Evolutionary conservation across 352 stramenopile genomes (phyloP).

Genomic region (Pythium sukuiense): DNA sequence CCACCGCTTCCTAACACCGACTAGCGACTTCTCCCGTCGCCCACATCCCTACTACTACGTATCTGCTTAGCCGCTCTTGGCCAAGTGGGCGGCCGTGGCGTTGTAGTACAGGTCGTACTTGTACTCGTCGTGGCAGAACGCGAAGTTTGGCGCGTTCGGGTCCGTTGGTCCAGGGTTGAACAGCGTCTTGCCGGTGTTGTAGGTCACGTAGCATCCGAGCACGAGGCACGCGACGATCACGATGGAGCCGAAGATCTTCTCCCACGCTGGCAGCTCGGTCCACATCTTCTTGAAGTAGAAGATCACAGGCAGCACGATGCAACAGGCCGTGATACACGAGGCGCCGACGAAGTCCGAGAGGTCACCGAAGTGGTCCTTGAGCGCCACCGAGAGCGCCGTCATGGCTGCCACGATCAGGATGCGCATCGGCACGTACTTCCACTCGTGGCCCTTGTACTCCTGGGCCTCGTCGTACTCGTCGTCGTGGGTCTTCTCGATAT

Average conservation of each 20-base stretch:
- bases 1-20: too few species aligned
- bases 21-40: too few species aligned
- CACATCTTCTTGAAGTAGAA: background rate
- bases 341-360: background rate
- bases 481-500: background rate
- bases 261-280: background rate
- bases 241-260: background rate
- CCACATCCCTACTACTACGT: too few species aligned
- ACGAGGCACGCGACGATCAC: background rate
- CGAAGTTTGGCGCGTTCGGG: background rate
- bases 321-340: background rate
- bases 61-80: too few species aligned
- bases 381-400: background rate
- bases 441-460: background rate
- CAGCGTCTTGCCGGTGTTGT: background rate
- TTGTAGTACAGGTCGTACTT: background rate
- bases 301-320: background rate
- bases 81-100: too few species aligned
- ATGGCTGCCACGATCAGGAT: background rate
- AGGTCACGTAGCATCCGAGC: background rate
- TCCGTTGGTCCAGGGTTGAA: too few species aligned
- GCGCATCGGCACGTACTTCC: background rate
- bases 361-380: background rate
- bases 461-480: background rate
- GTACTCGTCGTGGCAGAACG: background rate